phyloP scores from a whole-genome alignment of 495 filamentous ascomycete genomes.

The Corynascus novoguineensis region DNA sequence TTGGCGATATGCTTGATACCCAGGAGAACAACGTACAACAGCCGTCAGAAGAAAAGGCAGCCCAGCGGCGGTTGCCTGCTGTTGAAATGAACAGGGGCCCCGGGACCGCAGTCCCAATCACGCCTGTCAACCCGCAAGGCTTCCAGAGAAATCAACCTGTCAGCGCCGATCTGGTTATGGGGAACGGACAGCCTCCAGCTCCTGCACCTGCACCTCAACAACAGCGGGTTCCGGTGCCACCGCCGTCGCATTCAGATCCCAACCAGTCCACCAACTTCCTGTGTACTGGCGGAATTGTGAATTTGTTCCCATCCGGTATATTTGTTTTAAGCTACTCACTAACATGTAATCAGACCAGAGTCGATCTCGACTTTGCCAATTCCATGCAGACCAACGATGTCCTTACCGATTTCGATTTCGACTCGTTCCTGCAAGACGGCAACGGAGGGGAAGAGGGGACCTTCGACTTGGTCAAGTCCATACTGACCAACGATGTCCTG shows the following conservation, averaged over 20 bases:
- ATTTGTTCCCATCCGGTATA: constrained; percentile 15
- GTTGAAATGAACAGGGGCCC: too few relatives aligned
- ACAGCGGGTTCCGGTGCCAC: constrained; percentile 42
- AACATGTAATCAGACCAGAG: constrained; percentile 28
- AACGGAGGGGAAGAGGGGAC: constrained; percentile 31
- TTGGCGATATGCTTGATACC: background rate
- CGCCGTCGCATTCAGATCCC: constrained; percentile 42
- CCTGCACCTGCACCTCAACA: constrained; percentile 37
- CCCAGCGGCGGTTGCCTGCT: too few relatives aligned
- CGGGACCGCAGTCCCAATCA: constrained; percentile 82
- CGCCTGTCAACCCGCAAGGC: constrained; percentile 68
- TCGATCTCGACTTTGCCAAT: constrained; percentile 56
- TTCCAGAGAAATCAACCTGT: constrained; percentile 53
- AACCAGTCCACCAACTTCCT: constrained; percentile 35
- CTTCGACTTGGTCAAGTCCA: constrained; percentile 54
- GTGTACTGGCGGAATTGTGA: constrained; percentile 33
- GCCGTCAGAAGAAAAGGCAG: too few relatives aligned
- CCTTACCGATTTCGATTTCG: constrained; percentile 93
- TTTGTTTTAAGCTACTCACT: constrained; percentile 9
- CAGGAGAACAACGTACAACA: background rate
- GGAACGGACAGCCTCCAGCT: constrained; percentile 44
- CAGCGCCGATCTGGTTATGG: constrained; percentile 38
- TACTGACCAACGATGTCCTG: constrained; percentile 55
- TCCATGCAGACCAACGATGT: constrained; percentile 60
- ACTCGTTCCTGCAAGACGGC: constrained; percentile 72